These are phyloP conservation scores for Ceratorhiza oryzae-sativae DNA, from an alignment of 1,284 basidiomycete genomes.

Conservation along the genomic window DNA sequence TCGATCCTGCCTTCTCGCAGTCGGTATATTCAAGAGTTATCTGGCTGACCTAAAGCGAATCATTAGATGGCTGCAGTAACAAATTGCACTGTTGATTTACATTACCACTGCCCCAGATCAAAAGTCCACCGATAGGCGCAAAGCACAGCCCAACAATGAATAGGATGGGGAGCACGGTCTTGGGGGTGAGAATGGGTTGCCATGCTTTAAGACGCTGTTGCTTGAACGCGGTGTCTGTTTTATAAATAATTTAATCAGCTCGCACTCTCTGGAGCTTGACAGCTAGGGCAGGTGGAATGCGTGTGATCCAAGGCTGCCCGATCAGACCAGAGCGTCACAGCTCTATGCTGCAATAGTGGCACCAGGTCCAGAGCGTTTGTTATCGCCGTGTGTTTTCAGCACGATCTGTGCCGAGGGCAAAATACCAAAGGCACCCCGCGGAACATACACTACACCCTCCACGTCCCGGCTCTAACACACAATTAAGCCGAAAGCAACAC, in stretches of 20 bases:
- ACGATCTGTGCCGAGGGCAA: background rate
- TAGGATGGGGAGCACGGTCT: slow-evolving; percentile 94
- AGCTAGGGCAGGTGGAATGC: background rate
- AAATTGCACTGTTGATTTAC: slow-evolving; percentile 52
- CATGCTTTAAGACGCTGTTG: slow-evolving; percentile 99
- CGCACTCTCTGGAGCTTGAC: background rate
- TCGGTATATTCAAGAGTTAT: slow-evolving; percentile 96
- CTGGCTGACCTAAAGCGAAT: slow-evolving; percentile 73
- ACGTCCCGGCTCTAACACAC: background rate
- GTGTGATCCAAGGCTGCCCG: background rate
- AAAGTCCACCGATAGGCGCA: slow-evolving; percentile 93
- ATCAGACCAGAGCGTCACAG: background rate
- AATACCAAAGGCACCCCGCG: background rate
- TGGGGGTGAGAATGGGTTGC: slow-evolving; percentile 99
- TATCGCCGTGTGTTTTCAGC: too few relatives aligned
- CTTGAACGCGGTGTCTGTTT: slow-evolving; percentile 95
- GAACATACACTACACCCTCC: background rate
- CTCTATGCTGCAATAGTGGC: background rate
- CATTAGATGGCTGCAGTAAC: slow-evolving; percentile 15
- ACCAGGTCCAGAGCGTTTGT: too few relatives aligned
- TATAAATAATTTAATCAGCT: slow-evolving; percentile 10
- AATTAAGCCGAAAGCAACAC: background rate
- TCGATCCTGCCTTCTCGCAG: slow-evolving; percentile 75
- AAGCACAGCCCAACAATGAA: slow-evolving; percentile 95
- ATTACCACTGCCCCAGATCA: slow-evolving; percentile 86